phyloP scores from a whole-genome alignment of 2,329 filamentous ascomycete species.

The Aspergillus nomiae region DNA sequence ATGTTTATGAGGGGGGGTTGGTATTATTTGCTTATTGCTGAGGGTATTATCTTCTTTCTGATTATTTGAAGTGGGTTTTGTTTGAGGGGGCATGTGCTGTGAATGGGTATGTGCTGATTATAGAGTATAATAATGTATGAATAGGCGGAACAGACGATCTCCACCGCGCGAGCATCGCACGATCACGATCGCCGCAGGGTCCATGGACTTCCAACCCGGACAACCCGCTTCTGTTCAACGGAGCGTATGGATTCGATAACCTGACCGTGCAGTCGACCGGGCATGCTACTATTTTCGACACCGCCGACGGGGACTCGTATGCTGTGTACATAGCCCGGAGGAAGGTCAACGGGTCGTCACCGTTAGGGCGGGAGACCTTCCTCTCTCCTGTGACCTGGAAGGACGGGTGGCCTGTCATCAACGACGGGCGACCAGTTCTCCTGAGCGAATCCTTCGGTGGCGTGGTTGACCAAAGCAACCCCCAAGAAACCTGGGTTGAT shows the following conservation, averaged over 20 bases:
- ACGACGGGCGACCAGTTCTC: background rate
- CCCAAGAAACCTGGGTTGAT: background rate
- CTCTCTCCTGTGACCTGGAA: conserved; percentile 1
- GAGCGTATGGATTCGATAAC: conserved; percentile 4
- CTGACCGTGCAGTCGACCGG: conserved; percentile 9
- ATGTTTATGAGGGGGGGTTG: background rate
- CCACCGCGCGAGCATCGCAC: conserved; percentile 6
- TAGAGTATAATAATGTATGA: background rate
- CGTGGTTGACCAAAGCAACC: background rate
- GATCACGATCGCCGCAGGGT: background rate
- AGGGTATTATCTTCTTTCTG: background rate
- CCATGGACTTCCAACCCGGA: background rate
- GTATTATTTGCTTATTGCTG: conserved; percentile 8
- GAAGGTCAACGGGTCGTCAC: background rate
- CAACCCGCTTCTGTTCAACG: conserved; percentile 8
- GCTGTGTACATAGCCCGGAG: conserved; percentile 2
- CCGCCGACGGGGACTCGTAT: background rate
- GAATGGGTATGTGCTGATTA: background rate
- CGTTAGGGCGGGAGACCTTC: conserved; percentile 6
- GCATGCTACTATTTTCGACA: conserved; percentile 4
- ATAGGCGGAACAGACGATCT: conserved; percentile 2
- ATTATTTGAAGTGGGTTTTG: too few species aligned
- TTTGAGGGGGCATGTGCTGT: too few species aligned
- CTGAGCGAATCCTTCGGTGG: background rate
- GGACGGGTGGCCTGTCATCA: conserved; percentile 7